phyloP scores from a whole-genome alignment of 2,329 filamentous ascomycete species.

The Plenodomus tracheiphilus region DNA sequence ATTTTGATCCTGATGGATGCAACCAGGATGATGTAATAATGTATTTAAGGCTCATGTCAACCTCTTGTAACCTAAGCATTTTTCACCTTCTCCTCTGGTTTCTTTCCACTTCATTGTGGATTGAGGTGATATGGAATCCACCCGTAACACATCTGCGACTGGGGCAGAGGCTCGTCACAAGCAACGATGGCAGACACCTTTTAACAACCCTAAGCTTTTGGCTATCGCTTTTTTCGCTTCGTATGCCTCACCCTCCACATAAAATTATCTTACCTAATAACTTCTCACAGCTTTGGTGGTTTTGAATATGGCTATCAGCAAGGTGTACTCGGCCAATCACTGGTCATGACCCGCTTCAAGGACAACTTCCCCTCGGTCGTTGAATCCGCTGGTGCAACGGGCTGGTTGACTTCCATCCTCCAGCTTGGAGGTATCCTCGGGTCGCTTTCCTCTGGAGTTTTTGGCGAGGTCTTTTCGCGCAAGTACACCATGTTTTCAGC shows the following conservation, averaged over 20 bases:
- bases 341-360: slow-evolving; percentile 58
- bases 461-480: slow-evolving; percentile 55
- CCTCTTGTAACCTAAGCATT: neutral
- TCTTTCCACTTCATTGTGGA: neutral
- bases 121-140: slow-evolving; percentile 21
- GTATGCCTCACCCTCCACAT: slow-evolving; percentile 18
- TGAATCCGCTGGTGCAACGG: slow-evolving; percentile 51
- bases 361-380: slow-evolving; percentile 55
- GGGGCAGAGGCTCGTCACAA: slow-evolving; percentile 30
- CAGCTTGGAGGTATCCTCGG: slow-evolving; percentile 51
- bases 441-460: slow-evolving; percentile 52
- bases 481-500: slow-evolving; percentile 59
- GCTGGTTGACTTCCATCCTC: slow-evolving; percentile 57
- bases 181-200: slow-evolving; percentile 31
- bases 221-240: slow-evolving; percentile 37
- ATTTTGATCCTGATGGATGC: neutral
- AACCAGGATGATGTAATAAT: neutral
- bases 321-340: slow-evolving; percentile 52
- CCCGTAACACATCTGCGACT: slow-evolving; percentile 28
- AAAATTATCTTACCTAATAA: neutral
- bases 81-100: neutral
- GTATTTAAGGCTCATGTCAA: slow-evolving; percentile 1
- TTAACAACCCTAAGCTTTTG: slow-evolving; percentile 34
- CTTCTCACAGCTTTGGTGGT: slow-evolving; percentile 50
- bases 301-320: slow-evolving; percentile 61